Conservation (phyloP, 495 filamentous ascomycete species). For the Trichocladium uniseriatum region DNA sequence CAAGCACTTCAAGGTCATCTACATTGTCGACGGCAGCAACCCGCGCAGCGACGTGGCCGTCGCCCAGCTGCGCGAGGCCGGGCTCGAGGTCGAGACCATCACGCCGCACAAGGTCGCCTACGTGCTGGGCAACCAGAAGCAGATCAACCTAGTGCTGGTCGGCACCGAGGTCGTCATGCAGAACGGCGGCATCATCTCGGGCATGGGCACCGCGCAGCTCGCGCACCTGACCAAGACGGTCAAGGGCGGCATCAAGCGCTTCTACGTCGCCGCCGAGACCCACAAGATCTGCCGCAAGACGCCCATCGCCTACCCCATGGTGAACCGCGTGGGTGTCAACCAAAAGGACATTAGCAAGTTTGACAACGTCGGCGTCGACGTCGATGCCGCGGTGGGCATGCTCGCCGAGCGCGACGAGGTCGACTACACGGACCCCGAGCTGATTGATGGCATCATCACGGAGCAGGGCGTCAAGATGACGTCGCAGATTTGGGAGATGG, state of each 20-base stretch:
- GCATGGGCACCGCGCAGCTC: constrained; percentile 88
- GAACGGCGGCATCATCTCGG: constrained; percentile 83
- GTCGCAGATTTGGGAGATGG: constrained; percentile 28
- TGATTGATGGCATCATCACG: constrained; percentile 25
- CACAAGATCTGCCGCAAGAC: constrained; percentile 54
- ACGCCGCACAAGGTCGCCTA: constrained; percentile 74
- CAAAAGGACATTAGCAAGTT: constrained; percentile 61
- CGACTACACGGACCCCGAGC: constrained; percentile 63
- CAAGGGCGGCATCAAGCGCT: constrained; percentile 50
- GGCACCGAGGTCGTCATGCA: constrained; percentile 93
- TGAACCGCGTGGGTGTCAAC: constrained; percentile 39
- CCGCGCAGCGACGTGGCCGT: constrained; percentile 51
- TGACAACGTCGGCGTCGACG: constrained; percentile 43
- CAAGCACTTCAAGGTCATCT: constrained; percentile 73
- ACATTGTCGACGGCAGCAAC: constrained; percentile 51
- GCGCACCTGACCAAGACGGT: constrained; percentile 69
- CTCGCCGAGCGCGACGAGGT: constrained; percentile 42
- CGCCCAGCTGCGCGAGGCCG: constrained; percentile 56
- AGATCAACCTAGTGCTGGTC: constrained; percentile 72
- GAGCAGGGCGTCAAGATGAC: constrained; percentile 38
- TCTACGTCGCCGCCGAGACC: constrained; percentile 89
- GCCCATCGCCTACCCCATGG: constrained; percentile 18
- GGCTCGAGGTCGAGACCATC: constrained; percentile 72
- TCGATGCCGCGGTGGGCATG: constrained; percentile 24
- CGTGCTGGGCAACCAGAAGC: constrained; percentile 55